Conservation (phyloP, 495 filamentous ascomycete genomes). For the Daldinia concentrica region DNA sequence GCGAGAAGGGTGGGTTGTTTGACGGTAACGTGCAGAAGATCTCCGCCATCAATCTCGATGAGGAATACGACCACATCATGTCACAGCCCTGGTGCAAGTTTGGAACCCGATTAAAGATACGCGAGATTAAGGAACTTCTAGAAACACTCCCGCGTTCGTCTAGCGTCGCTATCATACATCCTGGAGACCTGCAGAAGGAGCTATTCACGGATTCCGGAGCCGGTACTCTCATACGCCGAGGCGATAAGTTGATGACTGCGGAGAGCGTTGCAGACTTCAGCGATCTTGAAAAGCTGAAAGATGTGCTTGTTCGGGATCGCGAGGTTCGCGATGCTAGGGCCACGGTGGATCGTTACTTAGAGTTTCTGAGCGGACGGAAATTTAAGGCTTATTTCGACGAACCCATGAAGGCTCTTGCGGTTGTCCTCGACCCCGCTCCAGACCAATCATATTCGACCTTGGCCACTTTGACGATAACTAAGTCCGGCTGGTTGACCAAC, state of each 20-base stretch:
- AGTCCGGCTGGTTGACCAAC: slow-evolving; percentile 94
- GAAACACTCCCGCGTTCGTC: slow-evolving; percentile 87
- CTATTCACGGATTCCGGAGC: slow-evolving; percentile 96
- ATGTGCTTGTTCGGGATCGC: slow-evolving; percentile 84
- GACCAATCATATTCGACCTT: slow-evolving; percentile 72
- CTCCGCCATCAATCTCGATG: slow-evolving; percentile 95
- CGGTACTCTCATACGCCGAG: slow-evolving; percentile 91
- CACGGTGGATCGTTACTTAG: slow-evolving; percentile 86
- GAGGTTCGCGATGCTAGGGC: slow-evolving; percentile 84
- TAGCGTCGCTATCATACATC: slow-evolving; percentile 97
- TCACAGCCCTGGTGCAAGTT: slow-evolving; percentile 95
- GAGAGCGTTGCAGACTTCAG: slow-evolving; percentile 80
- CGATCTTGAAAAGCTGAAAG: slow-evolving; percentile 78
- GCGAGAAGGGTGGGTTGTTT: slow-evolving; percentile 96
- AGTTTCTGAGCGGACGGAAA: slow-evolving; percentile 74
- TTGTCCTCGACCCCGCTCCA: slow-evolving; percentile 78
- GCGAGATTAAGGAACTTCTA: slow-evolving; percentile 95
- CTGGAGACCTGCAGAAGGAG: slow-evolving; percentile 93
- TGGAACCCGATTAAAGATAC: slow-evolving; percentile 96
- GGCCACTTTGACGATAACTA: slow-evolving; percentile 93
- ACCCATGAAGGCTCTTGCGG: slow-evolving; percentile 94
- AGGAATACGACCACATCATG: slow-evolving; percentile 97
- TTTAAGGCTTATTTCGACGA: slow-evolving; percentile 98
- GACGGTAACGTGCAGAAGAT: slow-evolving; percentile 96
- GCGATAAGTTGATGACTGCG: slow-evolving; percentile 86